Base-by-base conservation (phyloP, 495 filamentous ascomycete species). In the Lophiotrema nucula region DNA sequence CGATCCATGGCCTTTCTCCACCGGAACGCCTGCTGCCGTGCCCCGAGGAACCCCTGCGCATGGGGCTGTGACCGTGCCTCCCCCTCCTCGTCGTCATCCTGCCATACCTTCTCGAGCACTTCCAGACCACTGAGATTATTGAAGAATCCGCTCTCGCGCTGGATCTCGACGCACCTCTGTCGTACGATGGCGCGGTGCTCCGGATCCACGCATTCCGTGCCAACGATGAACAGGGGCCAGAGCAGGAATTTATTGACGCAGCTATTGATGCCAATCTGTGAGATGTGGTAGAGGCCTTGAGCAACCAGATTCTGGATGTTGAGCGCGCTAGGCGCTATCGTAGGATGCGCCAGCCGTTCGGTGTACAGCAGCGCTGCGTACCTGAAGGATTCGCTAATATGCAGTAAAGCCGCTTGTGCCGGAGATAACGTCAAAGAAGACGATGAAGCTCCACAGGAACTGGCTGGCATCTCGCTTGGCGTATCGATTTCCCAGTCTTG, bases 161-260 rank as follows among this genome's bases (percentile, higher is more conserved):
- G 89, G 64, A 96, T 90, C 69, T 92, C 90, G 35, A 84, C 76
- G 75, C 90, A 96, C 47, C 91, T 83, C 63, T 82, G 74, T 18
- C 89, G 82, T 43, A 97, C 86, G 44, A 90, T 80, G 26, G 80
- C 77, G 51, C 92, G 85, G 59, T 96, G 88, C 33, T 84, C 75
- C 60, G 89, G 87, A 50, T 87, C 84, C 49, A 95, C 88, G 68
- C 91, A 95, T 74, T 96, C 92, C 21, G 88, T 90, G 25, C 92
- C 92, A 0, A 85, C 86, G 46, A 97, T 87, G 69, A 96, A 96
- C 10, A 97, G 79, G 8, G 92, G 92, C 92, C 92, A 97, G 1
- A 97, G 83, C 22, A 97, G 76, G 65, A 93, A 96, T 67, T 95
- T 92, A 70, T 93, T 88, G 43, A 82, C 78, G 57, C 72, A 76